phyloP scores from a whole-genome alignment of 768 basidiomycete genomes.

The Lactarius akahatsu region DNA sequence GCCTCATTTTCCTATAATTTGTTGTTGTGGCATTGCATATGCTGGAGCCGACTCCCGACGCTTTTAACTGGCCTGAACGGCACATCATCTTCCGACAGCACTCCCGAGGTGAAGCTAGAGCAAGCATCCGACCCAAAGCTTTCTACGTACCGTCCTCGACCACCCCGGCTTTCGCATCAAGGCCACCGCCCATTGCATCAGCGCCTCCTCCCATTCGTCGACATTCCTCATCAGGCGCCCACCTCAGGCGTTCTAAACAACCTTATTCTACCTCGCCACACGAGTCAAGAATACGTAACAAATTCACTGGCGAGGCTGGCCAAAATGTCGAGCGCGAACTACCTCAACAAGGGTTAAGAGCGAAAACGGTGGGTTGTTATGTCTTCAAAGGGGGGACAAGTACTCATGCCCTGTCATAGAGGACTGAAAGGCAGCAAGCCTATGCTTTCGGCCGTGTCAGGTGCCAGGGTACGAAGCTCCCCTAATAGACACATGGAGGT shows the following conservation, averaged over 20 bases:
- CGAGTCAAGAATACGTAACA: conserved; percentile 24
- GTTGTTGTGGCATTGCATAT: conserved; percentile 33
- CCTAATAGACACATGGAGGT: conserved; percentile 21
- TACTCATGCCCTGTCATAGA: conserved; percentile 9
- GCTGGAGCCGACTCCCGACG: conserved; percentile 29
- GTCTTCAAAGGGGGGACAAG: not conserved
- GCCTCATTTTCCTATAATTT: conserved; percentile 23
- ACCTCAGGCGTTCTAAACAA: conserved; percentile 29
- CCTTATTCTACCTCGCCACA: conserved; percentile 24
- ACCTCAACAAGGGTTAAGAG: conserved; percentile 28
- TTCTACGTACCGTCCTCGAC: conserved; percentile 52
- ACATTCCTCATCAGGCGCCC: conserved; percentile 16
- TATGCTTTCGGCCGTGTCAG: conserved; percentile 26
- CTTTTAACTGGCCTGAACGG: conserved; percentile 38
- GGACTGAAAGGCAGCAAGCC: conserved; percentile 26
- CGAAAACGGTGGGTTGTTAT: conserved; percentile 23
- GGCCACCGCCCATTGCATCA: conserved; percentile 18
- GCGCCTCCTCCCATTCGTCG: conserved; percentile 23
- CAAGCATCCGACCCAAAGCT: conserved; percentile 25
- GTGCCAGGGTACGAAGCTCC: conserved; percentile 31
- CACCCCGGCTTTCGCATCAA: conserved; percentile 26
- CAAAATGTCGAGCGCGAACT: conserved; percentile 27
- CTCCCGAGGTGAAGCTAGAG: conserved; percentile 23
- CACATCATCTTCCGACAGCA: conserved; percentile 31
- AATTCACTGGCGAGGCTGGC: conserved; percentile 17